Conservation (phyloP, 1,139 yeast genomes). For the Suhomyces kunorum region DNA sequence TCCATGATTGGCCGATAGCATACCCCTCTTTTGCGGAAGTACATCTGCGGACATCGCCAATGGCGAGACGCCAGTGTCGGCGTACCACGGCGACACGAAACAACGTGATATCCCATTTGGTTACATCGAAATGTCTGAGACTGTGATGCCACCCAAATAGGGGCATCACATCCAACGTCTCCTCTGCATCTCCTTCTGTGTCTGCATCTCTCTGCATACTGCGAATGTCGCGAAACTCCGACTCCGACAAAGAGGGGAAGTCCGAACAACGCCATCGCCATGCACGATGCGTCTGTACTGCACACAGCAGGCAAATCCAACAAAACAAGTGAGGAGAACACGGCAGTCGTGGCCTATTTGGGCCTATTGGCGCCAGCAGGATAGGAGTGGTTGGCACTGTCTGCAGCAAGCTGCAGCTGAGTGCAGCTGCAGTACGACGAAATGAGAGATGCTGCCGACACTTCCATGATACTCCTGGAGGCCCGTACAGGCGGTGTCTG, state of each 20-base stretch:
- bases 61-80: neutral
- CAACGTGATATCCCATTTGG: too few species aligned
- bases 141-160: neutral
- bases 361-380: too few species aligned
- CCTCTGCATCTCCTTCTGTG: too few species aligned
- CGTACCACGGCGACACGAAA: neutral
- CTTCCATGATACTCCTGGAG: too few species aligned
- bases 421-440: too few species aligned
- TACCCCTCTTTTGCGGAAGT: constrained; percentile 9
- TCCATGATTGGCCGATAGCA: constrained; percentile 9
- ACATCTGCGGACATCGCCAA: constrained; percentile 2
- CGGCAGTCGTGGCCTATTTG: neutral
- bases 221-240: constrained; percentile 3
- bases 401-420: too few species aligned
- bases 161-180: too few species aligned
- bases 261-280: constrained; percentile 9
- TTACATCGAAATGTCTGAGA: too few species aligned
- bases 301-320: constrained; percentile 11
- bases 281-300: constrained; percentile 8
- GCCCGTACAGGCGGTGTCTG: too few species aligned
- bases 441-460: too few species aligned
- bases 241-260: constrained; percentile 9
- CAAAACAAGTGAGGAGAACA: constrained; percentile 12
- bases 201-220: neutral
- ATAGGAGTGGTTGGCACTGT: neutral